phyloP scores from a whole-genome alignment of 768 basidiomycete species.

The Trametes cingulata region DNA sequence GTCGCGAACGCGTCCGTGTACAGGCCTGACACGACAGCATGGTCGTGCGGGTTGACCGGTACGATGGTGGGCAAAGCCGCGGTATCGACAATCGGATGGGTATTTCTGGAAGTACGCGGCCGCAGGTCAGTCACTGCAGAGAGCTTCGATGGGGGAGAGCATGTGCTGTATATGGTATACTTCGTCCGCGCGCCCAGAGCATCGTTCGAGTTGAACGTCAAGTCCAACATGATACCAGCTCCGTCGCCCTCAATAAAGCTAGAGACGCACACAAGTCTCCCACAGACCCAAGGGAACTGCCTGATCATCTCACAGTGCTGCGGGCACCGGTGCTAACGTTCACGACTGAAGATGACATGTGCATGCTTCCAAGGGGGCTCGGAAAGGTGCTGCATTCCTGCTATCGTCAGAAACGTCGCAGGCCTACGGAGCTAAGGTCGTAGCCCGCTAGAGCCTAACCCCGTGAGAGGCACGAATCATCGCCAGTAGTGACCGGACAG shows the following conservation, averaged over 20 bases:
- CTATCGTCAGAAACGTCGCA: no score
- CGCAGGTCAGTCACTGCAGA: background rate
- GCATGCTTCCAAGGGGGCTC: no score
- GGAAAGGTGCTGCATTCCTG: no score
- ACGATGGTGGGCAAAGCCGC: background rate
- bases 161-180: background rate
- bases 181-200: background rate
- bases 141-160: background rate
- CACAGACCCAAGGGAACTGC: background rate
- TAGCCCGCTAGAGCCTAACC: no score
- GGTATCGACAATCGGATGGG: conserved; percentile 19
- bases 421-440: no score
- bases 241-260: background rate
- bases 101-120: conserved; percentile 12
- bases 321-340: background rate
- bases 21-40: conserved; percentile 34
- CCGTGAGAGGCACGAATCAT: no score
- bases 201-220: background rate
- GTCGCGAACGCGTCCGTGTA: conserved; percentile 36
- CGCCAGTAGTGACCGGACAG: no score
- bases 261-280: background rate
- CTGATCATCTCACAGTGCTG: background rate
- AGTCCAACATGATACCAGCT: background rate
- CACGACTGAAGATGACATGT: no score
- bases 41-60: conserved; percentile 18